A percentile compares a stretch with the other conserved stretches of the same genome.
phyloP scores from a whole-genome alignment of 179 eudicot genomes.

The Camellia oleifera region DNA sequence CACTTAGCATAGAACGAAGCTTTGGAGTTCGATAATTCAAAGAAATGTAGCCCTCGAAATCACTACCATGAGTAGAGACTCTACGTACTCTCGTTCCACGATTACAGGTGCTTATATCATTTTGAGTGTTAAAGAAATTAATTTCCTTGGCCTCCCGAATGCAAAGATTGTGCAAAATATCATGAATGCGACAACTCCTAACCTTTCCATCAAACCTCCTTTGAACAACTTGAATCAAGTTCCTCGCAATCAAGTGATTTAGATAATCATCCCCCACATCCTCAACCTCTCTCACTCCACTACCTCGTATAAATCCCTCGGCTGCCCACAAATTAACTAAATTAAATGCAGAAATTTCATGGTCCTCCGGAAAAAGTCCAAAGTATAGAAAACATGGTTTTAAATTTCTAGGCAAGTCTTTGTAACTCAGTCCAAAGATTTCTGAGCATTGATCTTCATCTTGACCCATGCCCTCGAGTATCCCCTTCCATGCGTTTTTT shows the following conservation, averaged over 20 bases:
- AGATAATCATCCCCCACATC: constrained; percentile 10
- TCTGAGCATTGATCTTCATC: neutral
- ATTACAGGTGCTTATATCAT: neutral
- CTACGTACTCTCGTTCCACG: neutral
- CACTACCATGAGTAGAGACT: neutral
- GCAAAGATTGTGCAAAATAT: constrained; percentile 9
- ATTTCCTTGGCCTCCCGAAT: neutral
- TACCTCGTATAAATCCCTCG: constrained; percentile 1
- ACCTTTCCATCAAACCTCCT: constrained; percentile 11
- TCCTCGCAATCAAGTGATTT: constrained; percentile 1
- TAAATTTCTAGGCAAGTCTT: neutral
- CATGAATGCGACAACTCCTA: constrained; percentile 15
- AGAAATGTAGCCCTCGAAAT: neutral
- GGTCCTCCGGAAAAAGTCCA: neutral
- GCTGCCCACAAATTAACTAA: constrained; percentile 7
- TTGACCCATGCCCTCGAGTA: neutral
- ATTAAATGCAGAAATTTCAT: constrained; percentile 4
- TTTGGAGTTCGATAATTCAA: neutral
- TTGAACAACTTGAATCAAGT: constrained; percentile 14
- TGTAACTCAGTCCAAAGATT: neutral
- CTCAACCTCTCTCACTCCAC: neutral
- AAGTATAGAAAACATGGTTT: neutral
- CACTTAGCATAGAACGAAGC: constrained; percentile 9
- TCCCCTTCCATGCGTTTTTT: neutral
- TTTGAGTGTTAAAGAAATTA: neutral